Conservation (phyloP, 1,284 basidiomycete species). For the Somion occarium region DNA sequence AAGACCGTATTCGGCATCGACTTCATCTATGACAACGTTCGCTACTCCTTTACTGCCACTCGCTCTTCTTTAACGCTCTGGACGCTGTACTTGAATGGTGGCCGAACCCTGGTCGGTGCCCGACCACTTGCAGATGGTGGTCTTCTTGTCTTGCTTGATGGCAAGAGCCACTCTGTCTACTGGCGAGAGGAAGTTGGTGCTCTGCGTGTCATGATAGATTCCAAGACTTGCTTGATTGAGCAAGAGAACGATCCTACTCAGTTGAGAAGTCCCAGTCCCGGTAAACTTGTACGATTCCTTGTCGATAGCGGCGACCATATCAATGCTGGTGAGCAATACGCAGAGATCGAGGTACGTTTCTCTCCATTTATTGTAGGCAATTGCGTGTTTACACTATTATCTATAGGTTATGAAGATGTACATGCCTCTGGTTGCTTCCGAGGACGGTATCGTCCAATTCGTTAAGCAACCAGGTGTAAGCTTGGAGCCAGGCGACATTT, state of each 20-base stretch:
- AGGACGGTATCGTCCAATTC: slow-evolving; percentile 94
- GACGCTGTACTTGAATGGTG: slow-evolving; percentile 97
- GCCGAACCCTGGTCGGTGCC: slow-evolving; percentile 84
- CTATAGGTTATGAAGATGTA: slow-evolving; percentile 98
- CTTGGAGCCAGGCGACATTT: slow-evolving; percentile 95
- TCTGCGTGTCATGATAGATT: slow-evolving; percentile 89
- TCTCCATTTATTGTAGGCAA: background rate
- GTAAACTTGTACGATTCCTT: slow-evolving; percentile 93
- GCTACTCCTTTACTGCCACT: slow-evolving; percentile 95
- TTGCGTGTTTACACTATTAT: slow-evolving; percentile 1
- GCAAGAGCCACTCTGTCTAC: slow-evolving; percentile 96
- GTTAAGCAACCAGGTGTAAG: slow-evolving; percentile 98
- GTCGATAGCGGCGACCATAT: slow-evolving; percentile 98
- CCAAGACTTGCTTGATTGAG: slow-evolving; percentile 97
- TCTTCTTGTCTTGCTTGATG: slow-evolving; percentile 86
- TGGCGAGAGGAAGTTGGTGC: slow-evolving; percentile 98
- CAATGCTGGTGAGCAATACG: slow-evolving; percentile 93
- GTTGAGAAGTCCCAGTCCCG: slow-evolving; percentile 92
- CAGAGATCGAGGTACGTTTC: slow-evolving; percentile 86
- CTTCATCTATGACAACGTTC: slow-evolving; percentile 95
- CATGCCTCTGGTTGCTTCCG: slow-evolving; percentile 94
- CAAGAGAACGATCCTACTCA: slow-evolving; percentile 99
- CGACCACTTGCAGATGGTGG: slow-evolving; percentile 94
- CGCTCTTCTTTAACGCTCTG: slow-evolving; percentile 86
- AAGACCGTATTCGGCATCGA: slow-evolving; percentile 98